Evolutionary conservation across 768 basidiomycete genomes (phyloP), one percentile per base, ranked within the genome.

Genomic region (Lentinula lateritia): DNA sequence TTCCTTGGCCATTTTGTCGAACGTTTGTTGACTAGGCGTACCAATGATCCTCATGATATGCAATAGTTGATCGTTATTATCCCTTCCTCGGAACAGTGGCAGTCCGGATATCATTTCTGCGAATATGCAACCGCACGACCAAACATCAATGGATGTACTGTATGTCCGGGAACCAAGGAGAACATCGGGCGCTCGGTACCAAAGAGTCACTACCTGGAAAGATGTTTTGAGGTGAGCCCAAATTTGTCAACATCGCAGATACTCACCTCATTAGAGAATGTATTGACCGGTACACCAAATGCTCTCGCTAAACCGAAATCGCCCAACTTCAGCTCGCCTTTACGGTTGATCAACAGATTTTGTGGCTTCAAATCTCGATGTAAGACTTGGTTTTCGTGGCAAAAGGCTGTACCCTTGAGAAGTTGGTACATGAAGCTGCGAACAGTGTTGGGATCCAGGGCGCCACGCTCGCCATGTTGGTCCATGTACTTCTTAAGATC

Each of bases 401-500:
- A 98, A 75, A 97, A 98, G 5, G 94, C 94, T 54, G 95, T 98
- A 53, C 97, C 97, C 74, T 93, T 95, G 66, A 98, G 81, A 23
- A 98, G 85, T 72, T 99, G 97, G 74, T 90, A 96, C 90, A 98
- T 97, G 76, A 99, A 99, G 71, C 92, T 95, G 61, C 93, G 88
- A 63, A 98, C 95, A 3, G 92, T 94, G 50, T 83, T 81, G 16
- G 92, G 87, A 64, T 97, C 94, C 46, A 99, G 82, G 4, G 96
- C 95, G 58, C 97, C 95, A 48, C 95, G 86, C 66, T 98, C 95
- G 60, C 97, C 97, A 67, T 97, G 89, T 39, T 92, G 89, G 73
- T 99, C 97, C 97, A 99, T 99, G 74, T 98, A 98, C 72, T 94
- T 95, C 75, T 99, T 99, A 50, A 99, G 82, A 76, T 99, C 97